Base-by-base conservation (phyloP, 164 flowering plant genomes). In the Buxus sempervirens region DNA sequence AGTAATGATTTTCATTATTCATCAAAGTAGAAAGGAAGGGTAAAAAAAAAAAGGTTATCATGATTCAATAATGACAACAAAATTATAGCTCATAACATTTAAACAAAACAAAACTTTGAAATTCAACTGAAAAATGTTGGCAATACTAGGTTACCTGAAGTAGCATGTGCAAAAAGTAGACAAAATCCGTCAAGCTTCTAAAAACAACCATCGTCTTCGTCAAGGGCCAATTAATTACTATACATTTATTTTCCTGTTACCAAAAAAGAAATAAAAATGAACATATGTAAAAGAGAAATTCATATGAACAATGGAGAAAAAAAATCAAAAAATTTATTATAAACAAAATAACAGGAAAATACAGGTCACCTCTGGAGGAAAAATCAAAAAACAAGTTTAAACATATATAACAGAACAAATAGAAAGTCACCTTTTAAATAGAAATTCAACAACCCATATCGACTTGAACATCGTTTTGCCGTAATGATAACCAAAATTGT, bases 121-220 rank as follows among this genome's bases (percentile, higher is more conserved):
- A 56, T 3, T 32, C 27, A 45, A 23, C 61, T 15, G 2, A 22
- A 19, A 45, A n/a, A n/a, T n/a, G n/a, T n/a, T 36, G 56, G 23
- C n/a, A n/a, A n/a, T n/a, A n/a, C n/a, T 12, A 27, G 53, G 36
- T 56, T 75, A 91, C 98, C 91, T 91, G 98, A 74, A 93, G 94
- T 70, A 93, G 84, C 72, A 93, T 91, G 81, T 91, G 87, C 8
- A 89, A 25, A 6, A 88, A 59, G 80, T 82, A 89, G 64, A 89
- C 77, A 58, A 85, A 76, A 82, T 93, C 98, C 18, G 88, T 87
- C 60, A 90, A 0, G 75, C 89, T 88, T 80, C 98, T 86, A 25
- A 93, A 79, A 64, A 69, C 79, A 63, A 90, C 90, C 55, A 93
- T 54, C 38, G 81, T 45, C 59, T 54, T 82, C 27, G 97, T 81